Evolutionary conservation across 441 rosid genomes (phyloP), one percentile per base, ranked within the genome.

Genomic region (Capsella rubella): DNA sequence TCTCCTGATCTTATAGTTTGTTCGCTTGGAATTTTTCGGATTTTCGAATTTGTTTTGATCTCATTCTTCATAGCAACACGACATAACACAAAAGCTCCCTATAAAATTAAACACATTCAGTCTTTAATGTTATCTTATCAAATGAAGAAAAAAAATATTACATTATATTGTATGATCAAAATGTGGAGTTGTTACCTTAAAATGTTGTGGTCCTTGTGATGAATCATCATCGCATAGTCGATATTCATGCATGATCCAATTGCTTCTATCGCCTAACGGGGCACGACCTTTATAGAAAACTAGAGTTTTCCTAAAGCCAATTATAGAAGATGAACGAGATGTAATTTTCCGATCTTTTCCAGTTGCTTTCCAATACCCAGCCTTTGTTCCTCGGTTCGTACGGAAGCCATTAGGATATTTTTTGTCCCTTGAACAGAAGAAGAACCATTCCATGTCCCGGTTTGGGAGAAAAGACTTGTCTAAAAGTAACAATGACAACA

Each of bases 181-280:
- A 59, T 21, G 8, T 60, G 5, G 5, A 14, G 14, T 21, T 27
- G 0, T 60, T 77, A 92, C 96, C 86, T 83, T 84, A 50, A 79
- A 76, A 64, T 79, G 74, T 47, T 83, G 72, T 63, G 90, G 67
- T 40, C 82, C 85, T 66, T 70, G 81, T 67, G 81, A 78, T 58
- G 63, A 52, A 47, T 75, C 51, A 50, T 87, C 91, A 39, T 89
- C 92, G 25, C 79, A 77, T 11, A 94, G 87, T 39, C 97, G 88
- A 79, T 91, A 94, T 73, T 94, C 98, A 12, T 94, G 95, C 97
- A 94, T 90, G 0, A 91, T 81, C 96, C 96, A 90, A 54, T 78
- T 81, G 0, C 87, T 89, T 49, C 97, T 84, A 56, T 87, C 87
- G 10, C 97, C 96, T 54, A 82, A 66, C 5, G 97, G 98, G 10